A percentile compares a stretch with the other conserved stretches of the same genome.
Conservation (phyloP, 2,329 filamentous ascomycete genomes). For the Phialophora verrucosa region DNA sequence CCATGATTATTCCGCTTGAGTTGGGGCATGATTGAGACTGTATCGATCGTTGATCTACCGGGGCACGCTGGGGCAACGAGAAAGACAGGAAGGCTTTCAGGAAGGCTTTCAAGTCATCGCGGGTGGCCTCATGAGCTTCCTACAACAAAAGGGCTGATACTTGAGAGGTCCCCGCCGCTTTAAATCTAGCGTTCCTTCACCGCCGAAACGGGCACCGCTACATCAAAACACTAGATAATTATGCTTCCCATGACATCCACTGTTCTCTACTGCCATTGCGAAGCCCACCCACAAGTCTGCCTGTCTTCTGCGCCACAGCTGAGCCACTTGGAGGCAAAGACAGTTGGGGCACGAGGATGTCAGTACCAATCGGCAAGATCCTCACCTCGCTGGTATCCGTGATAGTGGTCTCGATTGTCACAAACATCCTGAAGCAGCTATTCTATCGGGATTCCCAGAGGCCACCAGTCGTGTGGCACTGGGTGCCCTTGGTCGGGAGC, state of each 20-base stretch:
- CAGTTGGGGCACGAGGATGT: neutral
- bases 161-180: neutral
- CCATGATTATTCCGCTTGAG: too few relatives aligned
- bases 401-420: conserved; percentile 23
- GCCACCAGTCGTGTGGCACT: conserved; percentile 68
- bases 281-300: neutral
- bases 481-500: conserved; percentile 77
- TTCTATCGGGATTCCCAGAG: conserved; percentile 27
- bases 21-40: too few relatives aligned
- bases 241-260: neutral
- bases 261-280: neutral
- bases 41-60: too few relatives aligned
- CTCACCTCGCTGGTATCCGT: neutral
- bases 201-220: neutral
- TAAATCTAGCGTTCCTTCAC: neutral
- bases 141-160: neutral
- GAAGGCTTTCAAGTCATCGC: neutral
- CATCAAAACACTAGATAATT: neutral
- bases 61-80: too few relatives aligned
- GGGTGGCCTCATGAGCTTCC: neutral
- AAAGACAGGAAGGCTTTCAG: neutral
- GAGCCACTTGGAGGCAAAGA: neutral
- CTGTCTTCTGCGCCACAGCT: neutral
- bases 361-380: neutral
- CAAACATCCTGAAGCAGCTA: conserved; percentile 37